Conservation (phyloP, 148 eudicot species). For the Diospyros kaki region DNA sequence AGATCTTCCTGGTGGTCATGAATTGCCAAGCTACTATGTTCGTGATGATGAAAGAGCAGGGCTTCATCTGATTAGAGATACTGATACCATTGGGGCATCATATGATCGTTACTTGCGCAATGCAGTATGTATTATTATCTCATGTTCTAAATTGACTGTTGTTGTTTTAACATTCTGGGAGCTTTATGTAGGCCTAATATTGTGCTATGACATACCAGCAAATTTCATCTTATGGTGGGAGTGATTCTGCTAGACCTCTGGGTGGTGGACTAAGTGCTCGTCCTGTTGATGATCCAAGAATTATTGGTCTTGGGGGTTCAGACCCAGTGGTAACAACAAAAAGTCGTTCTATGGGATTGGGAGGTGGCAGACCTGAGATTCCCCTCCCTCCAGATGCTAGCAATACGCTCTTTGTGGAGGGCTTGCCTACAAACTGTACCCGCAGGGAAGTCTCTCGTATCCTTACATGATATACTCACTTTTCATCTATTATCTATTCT, state of each 20-base stretch:
- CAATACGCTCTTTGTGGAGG: constrained; percentile 75
- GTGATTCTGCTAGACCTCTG: constrained; percentile 48
- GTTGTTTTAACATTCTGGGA: background rate
- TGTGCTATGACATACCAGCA: constrained; percentile 36
- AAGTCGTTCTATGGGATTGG: constrained; percentile 41
- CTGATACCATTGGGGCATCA: constrained; percentile 60
- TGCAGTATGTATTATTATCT: constrained; percentile 30
- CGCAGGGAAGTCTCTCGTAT: constrained; percentile 89
- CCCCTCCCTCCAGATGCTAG: constrained; percentile 79
- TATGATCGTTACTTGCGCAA: constrained; percentile 65
- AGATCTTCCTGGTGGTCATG: constrained; percentile 63
- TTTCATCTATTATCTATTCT: background rate
- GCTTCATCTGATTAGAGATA: constrained; percentile 46
- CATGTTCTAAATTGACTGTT: constrained; percentile 3
- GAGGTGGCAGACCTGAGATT: constrained; percentile 50
- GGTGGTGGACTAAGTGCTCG: constrained; percentile 41
- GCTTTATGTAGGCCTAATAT: constrained; percentile 5
- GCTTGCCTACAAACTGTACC: constrained; percentile 68
- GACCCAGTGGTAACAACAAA: constrained; percentile 39
- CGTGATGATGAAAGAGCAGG: constrained; percentile 50
- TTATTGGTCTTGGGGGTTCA: constrained; percentile 33
- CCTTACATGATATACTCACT: constrained; percentile 31
- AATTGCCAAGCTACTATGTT: constrained; percentile 44
- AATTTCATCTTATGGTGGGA: constrained; percentile 41
- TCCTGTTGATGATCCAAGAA: constrained; percentile 41